Conservation (phyloP, 2,329 filamentous ascomycete species). For the Aureobasidium sp. region DNA sequence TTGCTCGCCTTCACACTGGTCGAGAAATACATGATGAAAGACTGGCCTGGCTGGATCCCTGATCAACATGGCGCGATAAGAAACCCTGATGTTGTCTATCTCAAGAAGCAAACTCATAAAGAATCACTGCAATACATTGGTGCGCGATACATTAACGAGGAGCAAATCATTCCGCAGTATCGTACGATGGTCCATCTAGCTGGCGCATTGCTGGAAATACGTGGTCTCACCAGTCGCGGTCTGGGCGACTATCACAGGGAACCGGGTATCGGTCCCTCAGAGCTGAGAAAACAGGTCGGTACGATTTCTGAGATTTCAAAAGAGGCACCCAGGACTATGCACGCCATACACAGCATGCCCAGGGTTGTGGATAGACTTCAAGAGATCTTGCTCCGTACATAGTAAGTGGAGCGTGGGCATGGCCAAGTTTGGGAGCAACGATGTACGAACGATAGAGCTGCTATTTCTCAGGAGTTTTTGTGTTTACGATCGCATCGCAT, state of each 20-base stretch:
- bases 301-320: slow-evolving; percentile 27
- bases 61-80: slow-evolving; percentile 15
- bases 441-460: neutral
- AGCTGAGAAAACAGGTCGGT: slow-evolving; percentile 25
- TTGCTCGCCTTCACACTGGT: slow-evolving; percentile 65
- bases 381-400: neutral
- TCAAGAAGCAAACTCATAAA: slow-evolving; percentile 22
- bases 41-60: slow-evolving; percentile 66
- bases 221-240: slow-evolving; percentile 29
- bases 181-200: slow-evolving; percentile 38
- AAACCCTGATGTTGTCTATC: slow-evolving; percentile 22
- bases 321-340: slow-evolving; percentile 33
- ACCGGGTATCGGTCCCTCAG: slow-evolving; percentile 21
- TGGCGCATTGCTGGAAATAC: slow-evolving; percentile 30
- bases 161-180: slow-evolving; percentile 35
- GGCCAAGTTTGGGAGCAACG: neutral
- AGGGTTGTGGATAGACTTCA: slow-evolving; percentile 24
- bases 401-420: neutral
- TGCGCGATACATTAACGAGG: slow-evolving; percentile 22
- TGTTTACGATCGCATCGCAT: neutral
- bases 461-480: neutral
- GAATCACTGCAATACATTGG: slow-evolving; percentile 26
- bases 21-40: slow-evolving; percentile 69
- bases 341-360: slow-evolving; percentile 41
- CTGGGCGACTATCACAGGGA: slow-evolving; percentile 25